These are phyloP conservation scores for Rhizopus stolonifer DNA, from an alignment of 371 early-diverging fungal genomes.

Conservation along the genomic window DNA sequence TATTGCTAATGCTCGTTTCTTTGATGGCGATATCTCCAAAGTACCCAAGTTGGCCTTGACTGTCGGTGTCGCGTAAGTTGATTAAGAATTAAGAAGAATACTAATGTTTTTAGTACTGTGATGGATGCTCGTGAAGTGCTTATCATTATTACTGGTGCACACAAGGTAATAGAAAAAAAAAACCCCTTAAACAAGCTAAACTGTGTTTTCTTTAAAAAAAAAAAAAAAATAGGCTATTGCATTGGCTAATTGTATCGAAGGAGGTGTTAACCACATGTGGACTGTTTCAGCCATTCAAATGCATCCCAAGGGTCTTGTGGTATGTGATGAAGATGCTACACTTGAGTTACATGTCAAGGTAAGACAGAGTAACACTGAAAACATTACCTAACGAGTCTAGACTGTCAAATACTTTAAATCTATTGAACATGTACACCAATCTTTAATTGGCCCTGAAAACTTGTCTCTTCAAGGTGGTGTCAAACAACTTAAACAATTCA, in stretches of 20 bases:
- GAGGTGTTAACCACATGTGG: constrained; percentile 86
- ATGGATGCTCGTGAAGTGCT: constrained; percentile 88
- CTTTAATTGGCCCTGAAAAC: constrained; percentile 79
- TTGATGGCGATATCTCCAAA: constrained; percentile 81
- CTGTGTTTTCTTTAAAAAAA: not conserved
- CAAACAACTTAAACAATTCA: constrained; percentile 23
- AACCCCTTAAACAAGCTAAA: not conserved
- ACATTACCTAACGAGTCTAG: constrained; percentile 10
- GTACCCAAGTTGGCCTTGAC: constrained; percentile 89
- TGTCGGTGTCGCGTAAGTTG: constrained; percentile 76
- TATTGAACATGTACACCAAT: constrained; percentile 85
- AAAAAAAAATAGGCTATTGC: constrained; percentile 58
- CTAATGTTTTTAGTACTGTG: constrained; percentile 57
- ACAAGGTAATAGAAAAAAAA: constrained; percentile 48
- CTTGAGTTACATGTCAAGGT: constrained; percentile 79
- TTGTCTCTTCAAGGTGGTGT: constrained; percentile 71
- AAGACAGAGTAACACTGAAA: not conserved
- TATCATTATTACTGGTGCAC: constrained; percentile 82
- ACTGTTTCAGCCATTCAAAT: constrained; percentile 83
- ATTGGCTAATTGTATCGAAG: constrained; percentile 81
- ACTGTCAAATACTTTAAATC: constrained; percentile 90
- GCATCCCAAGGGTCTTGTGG: constrained; percentile 81
- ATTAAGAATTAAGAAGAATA: not conserved
- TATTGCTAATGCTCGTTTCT: constrained; percentile 84
- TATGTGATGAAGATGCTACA: constrained; percentile 83